Percentiles rank a stretch among this genome's conserved stretches.
Conservation (phyloP, 495 filamentous ascomycete species). For the Corynascus novoguineensis region DNA sequence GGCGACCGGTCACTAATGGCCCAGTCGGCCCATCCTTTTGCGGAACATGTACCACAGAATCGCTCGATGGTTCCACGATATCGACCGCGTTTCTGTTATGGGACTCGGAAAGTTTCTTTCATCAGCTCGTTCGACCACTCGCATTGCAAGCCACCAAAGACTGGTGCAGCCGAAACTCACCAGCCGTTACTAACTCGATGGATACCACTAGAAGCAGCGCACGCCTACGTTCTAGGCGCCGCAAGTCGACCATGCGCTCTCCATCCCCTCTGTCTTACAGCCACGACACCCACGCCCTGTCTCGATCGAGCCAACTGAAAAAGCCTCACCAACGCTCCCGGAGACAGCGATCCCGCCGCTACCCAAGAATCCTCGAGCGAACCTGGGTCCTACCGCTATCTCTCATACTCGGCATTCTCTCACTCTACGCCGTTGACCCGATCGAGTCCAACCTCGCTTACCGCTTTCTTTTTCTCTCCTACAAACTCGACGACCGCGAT, state of each 20-base stretch:
- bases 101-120: not conserved
- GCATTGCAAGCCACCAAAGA: not conserved
- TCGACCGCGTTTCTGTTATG: too few species aligned
- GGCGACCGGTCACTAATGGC: not conserved
- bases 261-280: not conserved
- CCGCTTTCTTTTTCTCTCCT: slow-evolving; percentile 88
- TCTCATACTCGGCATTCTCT: slow-evolving; percentile 57
- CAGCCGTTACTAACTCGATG: not conserved
- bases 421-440: slow-evolving; percentile 72
- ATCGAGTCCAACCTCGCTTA: slow-evolving; percentile 74
- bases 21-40: too few species aligned
- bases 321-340: not conserved
- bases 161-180: not conserved
- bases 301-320: too few species aligned
- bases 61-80: too few species aligned
- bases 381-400: slow-evolving; percentile 77
- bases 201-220: not conserved
- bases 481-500: slow-evolving; percentile 51
- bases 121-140: not conserved
- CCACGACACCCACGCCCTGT: not conserved
- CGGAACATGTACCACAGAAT: too few species aligned
- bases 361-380: slow-evolving; percentile 32
- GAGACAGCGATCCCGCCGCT: not conserved
- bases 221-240: not conserved
- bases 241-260: not conserved